Evolutionary conservation across 805 yeast genomes (phyloP).

Genomic region (Candida ovalis): DNA sequence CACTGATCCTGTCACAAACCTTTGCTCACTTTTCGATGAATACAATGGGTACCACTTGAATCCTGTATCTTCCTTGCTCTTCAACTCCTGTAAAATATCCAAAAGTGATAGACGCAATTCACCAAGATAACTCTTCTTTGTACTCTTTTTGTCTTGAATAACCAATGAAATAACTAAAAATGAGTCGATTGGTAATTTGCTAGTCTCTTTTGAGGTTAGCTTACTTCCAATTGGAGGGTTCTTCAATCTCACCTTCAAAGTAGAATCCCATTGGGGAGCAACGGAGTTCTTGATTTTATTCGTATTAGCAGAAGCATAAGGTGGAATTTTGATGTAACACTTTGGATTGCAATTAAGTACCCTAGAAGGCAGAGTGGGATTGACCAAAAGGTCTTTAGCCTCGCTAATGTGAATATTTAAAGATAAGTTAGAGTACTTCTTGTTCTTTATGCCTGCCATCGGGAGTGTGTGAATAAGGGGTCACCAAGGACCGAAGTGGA

Average conservation of each 20-base stretch:
- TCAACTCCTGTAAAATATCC: slow-evolving; percentile 18
- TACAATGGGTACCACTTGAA: slow-evolving; percentile 21
- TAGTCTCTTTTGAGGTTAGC: slow-evolving; percentile 1
- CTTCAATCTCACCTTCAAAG: slow-evolving; percentile 11
- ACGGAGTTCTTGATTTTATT: slow-evolving; percentile 10
- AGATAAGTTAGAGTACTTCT: slow-evolving; percentile 7
- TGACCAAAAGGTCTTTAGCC: slow-evolving; percentile 16
- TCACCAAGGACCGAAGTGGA: neutral
- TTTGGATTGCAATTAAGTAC: slow-evolving; percentile 18
- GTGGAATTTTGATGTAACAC: slow-evolving; percentile 16
- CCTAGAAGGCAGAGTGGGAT: slow-evolving; percentile 3
- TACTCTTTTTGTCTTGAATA: slow-evolving; percentile 21
- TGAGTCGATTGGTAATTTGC: slow-evolving; percentile 9
- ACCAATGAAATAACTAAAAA: slow-evolving; percentile 13
- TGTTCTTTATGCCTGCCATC: neutral
- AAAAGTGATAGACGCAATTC: slow-evolving; percentile 25
- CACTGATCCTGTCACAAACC: slow-evolving; percentile 27
- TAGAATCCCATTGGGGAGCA: slow-evolving; percentile 20
- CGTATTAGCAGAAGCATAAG: slow-evolving; percentile 14
- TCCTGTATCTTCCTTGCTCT: slow-evolving; percentile 10
- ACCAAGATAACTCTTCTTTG: slow-evolving; percentile 24
- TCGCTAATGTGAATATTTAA: slow-evolving; percentile 15
- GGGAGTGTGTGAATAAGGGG: neutral
- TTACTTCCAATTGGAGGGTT: slow-evolving; percentile 13
- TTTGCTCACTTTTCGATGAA: slow-evolving; percentile 22